These are phyloP conservation scores for Aspergillus texensis DNA, from an alignment of 2,329 filamentous ascomycete species.

Conservation along the genomic window DNA sequence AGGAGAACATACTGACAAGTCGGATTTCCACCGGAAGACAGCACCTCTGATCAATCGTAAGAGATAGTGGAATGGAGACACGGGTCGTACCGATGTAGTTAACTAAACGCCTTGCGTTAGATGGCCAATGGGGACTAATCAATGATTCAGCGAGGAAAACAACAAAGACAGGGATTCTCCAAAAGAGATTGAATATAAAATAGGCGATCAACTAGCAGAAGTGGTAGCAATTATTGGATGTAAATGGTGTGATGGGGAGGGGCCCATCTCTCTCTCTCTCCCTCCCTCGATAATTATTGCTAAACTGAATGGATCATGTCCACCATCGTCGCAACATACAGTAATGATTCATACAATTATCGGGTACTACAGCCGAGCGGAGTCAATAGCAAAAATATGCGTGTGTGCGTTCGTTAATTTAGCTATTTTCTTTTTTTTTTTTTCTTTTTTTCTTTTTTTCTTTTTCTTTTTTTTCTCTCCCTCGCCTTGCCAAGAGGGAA, in stretches of 20 bases:
- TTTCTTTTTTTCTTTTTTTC: not conserved
- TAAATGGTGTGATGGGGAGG: not conserved
- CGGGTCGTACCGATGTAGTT: not conserved
- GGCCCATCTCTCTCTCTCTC: not conserved
- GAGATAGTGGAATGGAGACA: not conserved
- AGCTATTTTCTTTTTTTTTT: not conserved
- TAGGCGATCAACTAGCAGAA: not conserved
- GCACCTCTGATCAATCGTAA: not conserved
- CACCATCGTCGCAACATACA: not conserved
- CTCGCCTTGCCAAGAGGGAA: constrained; percentile 6
- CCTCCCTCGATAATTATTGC: not conserved
- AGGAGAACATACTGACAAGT: not conserved
- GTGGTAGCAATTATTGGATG: not conserved
- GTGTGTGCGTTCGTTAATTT: not conserved
- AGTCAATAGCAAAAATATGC: not conserved
- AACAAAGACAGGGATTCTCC: not conserved
- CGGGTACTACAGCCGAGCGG: not conserved
- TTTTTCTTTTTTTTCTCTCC: not conserved
- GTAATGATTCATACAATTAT: not conserved
- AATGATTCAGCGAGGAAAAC: not conserved
- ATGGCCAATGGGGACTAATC: not conserved
- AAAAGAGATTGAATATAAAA: not conserved
- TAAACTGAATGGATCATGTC: not conserved
- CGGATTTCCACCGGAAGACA: not conserved
- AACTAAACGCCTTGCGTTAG: not conserved